Base-by-base conservation (phyloP, 345 rosid genomes). In the Linum usitatissimum region DNA sequence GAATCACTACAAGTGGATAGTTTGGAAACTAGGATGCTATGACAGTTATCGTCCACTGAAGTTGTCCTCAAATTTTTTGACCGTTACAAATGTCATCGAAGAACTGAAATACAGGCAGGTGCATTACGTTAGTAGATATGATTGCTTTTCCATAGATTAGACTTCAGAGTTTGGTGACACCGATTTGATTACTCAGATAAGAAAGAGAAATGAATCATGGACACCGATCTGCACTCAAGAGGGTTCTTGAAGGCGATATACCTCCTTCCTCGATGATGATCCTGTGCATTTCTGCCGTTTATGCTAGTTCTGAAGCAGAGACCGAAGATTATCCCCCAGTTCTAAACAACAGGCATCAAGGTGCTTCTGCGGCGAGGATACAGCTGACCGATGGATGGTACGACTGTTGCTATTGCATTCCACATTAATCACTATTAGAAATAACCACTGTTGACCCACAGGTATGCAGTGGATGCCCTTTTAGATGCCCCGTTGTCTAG, bases 321-420 rank as follows among this genome's bases (percentile, higher is more conserved):
- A 71, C 42, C 39, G 78, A 74, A 67, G 63, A 62, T 70, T 59
- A 53, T 67, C 62, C 72, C 49, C 65, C 21, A 66, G 65, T 70
- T 72, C 53, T 64, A 70, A 67, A 64, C 8, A 4, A 34, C 69
- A 77, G 77, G 61, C 64, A 74, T 66, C 79, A 70, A 59, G 57
- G 23, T 69, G 76, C 71, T 61, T 72, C 62, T 70, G 64, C 66
- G 66, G 77, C 75, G 67, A 85, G 76, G 78, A 69, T 92, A 70
- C 91, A 92, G 71, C 81, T 92, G 59, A 92, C 87, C 63, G 98
- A 92, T 81, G 93, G 97, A 71, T 92, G 98, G 98, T 92, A 84
- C 60, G 87, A 60, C 75, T 66, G 40, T 23, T 76, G 54, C 63
- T 45, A 68, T 39, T 30, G 28, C 53, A 39, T 30, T 23, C 42